Percentiles rank a stretch among this genome's conserved stretches.
Conservation (phyloP, 2,329 filamentous ascomycete genomes). For the Mariannaea elegans region DNA sequence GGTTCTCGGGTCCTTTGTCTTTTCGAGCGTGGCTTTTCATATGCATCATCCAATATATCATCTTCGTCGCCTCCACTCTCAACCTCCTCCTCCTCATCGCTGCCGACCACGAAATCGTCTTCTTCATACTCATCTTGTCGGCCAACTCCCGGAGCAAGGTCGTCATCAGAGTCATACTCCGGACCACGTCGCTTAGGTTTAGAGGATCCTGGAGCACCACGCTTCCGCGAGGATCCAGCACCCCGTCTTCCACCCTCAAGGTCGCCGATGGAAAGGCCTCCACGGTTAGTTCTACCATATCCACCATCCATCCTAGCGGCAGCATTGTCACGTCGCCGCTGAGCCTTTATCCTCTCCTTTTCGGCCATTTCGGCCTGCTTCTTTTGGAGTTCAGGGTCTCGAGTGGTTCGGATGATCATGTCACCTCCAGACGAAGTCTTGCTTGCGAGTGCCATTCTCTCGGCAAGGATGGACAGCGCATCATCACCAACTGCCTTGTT, state of each 20-base stretch:
- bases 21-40: constrained; percentile 57
- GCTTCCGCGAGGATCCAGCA: constrained; percentile 60
- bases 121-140: constrained; percentile 82
- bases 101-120: constrained; percentile 80
- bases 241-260: constrained; percentile 69
- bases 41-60: constrained; percentile 63
- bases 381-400: constrained; percentile 80
- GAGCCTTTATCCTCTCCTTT: constrained; percentile 74
- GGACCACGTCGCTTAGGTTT: constrained; percentile 63
- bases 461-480: constrained; percentile 73
- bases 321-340: constrained; percentile 73
- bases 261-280: constrained; percentile 73
- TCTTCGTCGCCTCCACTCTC: constrained; percentile 71
- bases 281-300: constrained; percentile 58
- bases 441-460: constrained; percentile 71
- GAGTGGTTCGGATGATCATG: constrained; percentile 74
- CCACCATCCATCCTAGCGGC: constrained; percentile 71
- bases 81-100: constrained; percentile 77
- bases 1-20: constrained; percentile 60
- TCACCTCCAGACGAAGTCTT: constrained; percentile 65
- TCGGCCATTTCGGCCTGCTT: constrained; percentile 77
- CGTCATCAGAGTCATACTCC: constrained; percentile 82
- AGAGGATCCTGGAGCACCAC: constrained; percentile 57
- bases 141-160: constrained; percentile 67
- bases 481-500: constrained; percentile 75